A percentile compares a stretch with the other conserved stretches of the same genome.
These are phyloP conservation scores for Globisporangium okanoganense DNA, from an alignment of 352 stramenopile species.

Conservation along the genomic window DNA sequence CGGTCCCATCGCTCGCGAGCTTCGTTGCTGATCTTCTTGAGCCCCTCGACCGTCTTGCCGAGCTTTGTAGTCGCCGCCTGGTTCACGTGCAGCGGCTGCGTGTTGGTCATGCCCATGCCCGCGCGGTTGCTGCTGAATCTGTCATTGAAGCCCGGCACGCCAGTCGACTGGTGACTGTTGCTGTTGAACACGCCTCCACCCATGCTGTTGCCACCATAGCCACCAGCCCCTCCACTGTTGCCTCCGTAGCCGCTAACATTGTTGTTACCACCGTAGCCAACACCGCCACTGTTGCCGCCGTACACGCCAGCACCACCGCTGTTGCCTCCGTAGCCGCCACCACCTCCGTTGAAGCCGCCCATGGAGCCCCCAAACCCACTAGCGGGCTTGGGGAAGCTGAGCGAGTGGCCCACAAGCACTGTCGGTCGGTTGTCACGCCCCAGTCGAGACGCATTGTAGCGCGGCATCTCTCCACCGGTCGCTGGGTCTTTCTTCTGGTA, in stretches of 20 bases:
- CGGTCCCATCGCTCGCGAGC: slow-evolving; percentile 82
- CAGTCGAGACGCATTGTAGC: slow-evolving; percentile 37
- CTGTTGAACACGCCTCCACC: slow-evolving; percentile 17
- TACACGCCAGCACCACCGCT: not conserved
- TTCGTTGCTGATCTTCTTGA: slow-evolving; percentile 81
- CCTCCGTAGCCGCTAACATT: slow-evolving; percentile 14
- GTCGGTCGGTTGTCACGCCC: slow-evolving; percentile 81
- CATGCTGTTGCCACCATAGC: slow-evolving; percentile 3
- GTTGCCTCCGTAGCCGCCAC: slow-evolving; percentile 21
- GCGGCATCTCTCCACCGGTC: slow-evolving; percentile 26
- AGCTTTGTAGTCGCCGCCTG: slow-evolving; percentile 45
- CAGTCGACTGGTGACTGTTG: slow-evolving; percentile 17
- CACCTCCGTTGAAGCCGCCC: slow-evolving; percentile 36
- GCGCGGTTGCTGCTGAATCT: slow-evolving; percentile 46
- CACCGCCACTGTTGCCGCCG: not conserved
- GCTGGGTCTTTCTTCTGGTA: slow-evolving; percentile 73
- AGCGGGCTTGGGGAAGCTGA: slow-evolving; percentile 67
- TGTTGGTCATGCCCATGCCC: slow-evolving; percentile 47
- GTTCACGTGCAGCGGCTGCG: slow-evolving; percentile 34
- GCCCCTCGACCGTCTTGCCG: slow-evolving; percentile 66
- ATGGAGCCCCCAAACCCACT: slow-evolving; percentile 38
- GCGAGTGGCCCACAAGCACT: slow-evolving; percentile 71
- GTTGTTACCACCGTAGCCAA: slow-evolving; percentile 3
- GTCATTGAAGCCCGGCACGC: slow-evolving; percentile 38
- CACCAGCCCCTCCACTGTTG: slow-evolving; percentile 8